Base-by-base conservation (phyloP, 192 early-diverging fungal species). In the Umbelopsis ramanniana region DNA sequence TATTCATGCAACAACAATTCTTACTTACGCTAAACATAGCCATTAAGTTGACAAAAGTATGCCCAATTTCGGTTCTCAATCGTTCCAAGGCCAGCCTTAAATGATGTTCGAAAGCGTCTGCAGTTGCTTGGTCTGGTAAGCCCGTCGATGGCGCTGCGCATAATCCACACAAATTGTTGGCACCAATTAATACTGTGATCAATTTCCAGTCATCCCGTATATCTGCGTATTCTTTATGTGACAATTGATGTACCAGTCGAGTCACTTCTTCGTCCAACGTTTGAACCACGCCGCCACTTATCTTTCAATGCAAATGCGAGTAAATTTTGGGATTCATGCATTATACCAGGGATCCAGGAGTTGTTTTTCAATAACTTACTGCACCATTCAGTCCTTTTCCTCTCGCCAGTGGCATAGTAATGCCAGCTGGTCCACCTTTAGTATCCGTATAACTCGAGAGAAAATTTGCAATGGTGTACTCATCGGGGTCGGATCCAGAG, bases 301-400 rank as follows among this genome's bases (percentile, higher is more conserved):
- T 79, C 85, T 87, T 54, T 37, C 9, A 47, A 53, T 54, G 57
- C 3, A 15, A 38, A 52, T 72, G 38, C 15, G 37, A 40, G 38
- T 7, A 6, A 66, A 22, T 45, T n/a, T 45, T n/a, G 52, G 46
- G 29, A 38, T 74, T 45, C 15, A 50, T 50, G 48, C 48, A 50
- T 50, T 17, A 43, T 43, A 43, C 40, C 6, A 43, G 40, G 40
- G 40, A 43, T 43, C 1, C 40, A 50, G 48, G 17, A 50, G 48
- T 15, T 74, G 40, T 21, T 43, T 72, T 60, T n/a, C 0, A 24
- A 10, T 17, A 46, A 22, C 81, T 70, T 83, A 84, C 85, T 15
- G 86, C 86, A 19, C 78, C 79, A 75, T 87, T 84, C 21, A 87
- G 66, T 12, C 71, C 72, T 55, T 85, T 87, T 33, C 86, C 86